Base-by-base conservation (phyloP, 495 filamentous ascomycete genomes). In the Parachaetomium inaequale region DNA sequence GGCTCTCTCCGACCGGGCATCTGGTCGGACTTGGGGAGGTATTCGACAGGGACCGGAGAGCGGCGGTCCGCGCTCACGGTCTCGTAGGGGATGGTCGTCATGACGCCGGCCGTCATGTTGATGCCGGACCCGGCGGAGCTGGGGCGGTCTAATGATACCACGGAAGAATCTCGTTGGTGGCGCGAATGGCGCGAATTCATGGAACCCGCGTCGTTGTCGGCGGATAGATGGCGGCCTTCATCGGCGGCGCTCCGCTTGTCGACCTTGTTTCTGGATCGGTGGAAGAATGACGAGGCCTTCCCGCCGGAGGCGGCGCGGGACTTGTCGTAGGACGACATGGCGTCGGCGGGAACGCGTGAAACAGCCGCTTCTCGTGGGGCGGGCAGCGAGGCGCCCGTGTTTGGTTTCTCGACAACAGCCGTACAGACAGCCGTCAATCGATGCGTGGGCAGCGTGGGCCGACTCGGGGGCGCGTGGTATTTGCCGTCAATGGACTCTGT, bases 81-180 rank as follows among this genome's bases (percentile, higher is more conserved):
- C 56, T 97, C 90, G 75, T 93, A 97, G 14, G 94, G 91, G 61
- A 98, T 93, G 1, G 89, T 87, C 8, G 92, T 91, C 61, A 96
- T 91, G 15, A 93, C 84, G 51, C 92, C 94, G n/a, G 93, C 85
- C 34, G 83, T 89, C 75, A 86, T 86, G 61, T 88, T 87, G 25
- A 95, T 69, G 42, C 63, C 71, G 58, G 71, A 68, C 45, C 81
- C 81, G 66, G 80, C 75, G 36, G 82, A 77, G 59, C 72, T 70
- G 7, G 84, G 84, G 49, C 82, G 74, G 61, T 93, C 90, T 66
- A 90, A 69, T 2, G 90, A 92, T 58, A 86, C 80, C 62, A 89
- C 77, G n/a, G 89, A 93, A 21, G 87, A 87, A 36, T 87, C 85
- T 69, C 92, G 87, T 55, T 88, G 88, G 77, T 95, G 87, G 76